phyloP scores from a whole-genome alignment of 192 early-diverging fungal genomes.

The Coemansia aciculifera region DNA sequence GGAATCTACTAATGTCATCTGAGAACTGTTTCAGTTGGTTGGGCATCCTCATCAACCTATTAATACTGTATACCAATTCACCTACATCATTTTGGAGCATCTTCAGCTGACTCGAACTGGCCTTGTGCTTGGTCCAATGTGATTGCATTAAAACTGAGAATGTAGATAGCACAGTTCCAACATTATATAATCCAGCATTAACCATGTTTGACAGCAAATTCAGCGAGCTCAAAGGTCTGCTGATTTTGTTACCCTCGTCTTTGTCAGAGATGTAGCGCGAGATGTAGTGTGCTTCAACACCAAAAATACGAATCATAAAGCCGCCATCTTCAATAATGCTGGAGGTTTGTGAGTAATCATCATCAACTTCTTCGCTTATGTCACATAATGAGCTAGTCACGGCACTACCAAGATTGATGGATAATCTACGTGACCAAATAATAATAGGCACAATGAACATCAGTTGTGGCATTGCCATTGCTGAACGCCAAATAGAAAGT shows the following conservation, averaged over 20 bases:
- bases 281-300: slow-evolving; percentile 59
- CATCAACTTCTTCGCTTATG: neutral
- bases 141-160: slow-evolving; percentile 20
- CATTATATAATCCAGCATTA: slow-evolving; percentile 46
- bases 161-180: slow-evolving; percentile 21
- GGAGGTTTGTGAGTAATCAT: slow-evolving; percentile 1
- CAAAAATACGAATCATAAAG: slow-evolving; percentile 68
- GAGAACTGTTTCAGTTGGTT: neutral
- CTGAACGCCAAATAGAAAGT: neutral
- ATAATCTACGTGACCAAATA: neutral
- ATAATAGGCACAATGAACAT: slow-evolving; percentile 17
- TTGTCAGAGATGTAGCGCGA: slow-evolving; percentile 54
- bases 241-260: slow-evolving; percentile 60
- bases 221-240: slow-evolving; percentile 58
- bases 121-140: slow-evolving; percentile 1
- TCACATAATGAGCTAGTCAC: neutral
- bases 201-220: slow-evolving; percentile 59
- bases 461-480: slow-evolving; percentile 8
- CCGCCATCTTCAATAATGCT: slow-evolving; percentile 59
- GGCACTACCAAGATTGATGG: neutral
- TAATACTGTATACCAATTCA: neutral
- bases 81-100: neutral
- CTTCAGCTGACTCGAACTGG: neutral
- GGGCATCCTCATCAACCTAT: neutral
- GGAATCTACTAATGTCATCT: slow-evolving; percentile 50